Evolutionary conservation across 148 eudicot species (phyloP).

Genomic region (Rhododendron molle): DNA sequence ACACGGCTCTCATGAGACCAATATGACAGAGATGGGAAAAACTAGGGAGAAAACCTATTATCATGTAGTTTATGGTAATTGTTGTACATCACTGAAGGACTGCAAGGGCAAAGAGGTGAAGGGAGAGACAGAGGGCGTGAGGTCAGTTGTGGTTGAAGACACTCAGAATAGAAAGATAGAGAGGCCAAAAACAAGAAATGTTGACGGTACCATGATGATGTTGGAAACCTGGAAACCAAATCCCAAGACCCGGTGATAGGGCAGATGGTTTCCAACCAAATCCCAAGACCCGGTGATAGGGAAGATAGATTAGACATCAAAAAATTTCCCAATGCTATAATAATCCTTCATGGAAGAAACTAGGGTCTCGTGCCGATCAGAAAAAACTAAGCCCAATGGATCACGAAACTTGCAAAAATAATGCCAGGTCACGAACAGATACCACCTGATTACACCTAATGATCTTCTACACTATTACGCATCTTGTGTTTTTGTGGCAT

Average conservation of each 20-base stretch:
- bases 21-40: background rate
- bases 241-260: background rate
- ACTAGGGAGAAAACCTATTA: background rate
- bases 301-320: background rate
- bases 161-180: background rate
- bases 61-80: background rate
- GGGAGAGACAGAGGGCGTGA: background rate
- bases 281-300: background rate
- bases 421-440: no score
- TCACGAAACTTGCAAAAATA: no score
- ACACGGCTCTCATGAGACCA: background rate
- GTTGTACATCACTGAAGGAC: background rate
- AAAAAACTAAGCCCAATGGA: no score
- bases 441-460: no score
- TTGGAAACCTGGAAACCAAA: background rate
- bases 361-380: background rate
- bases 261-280: background rate
- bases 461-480: no score
- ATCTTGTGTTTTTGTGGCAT: no score
- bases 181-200: background rate
- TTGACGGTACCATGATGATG: background rate
- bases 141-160: background rate
- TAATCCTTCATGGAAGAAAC: background rate
- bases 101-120: background rate
- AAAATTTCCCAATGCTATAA: background rate